Evolutionary conservation across 2,329 filamentous ascomycete genomes (phyloP).

Genomic region (Microascus cirrosus): DNA sequence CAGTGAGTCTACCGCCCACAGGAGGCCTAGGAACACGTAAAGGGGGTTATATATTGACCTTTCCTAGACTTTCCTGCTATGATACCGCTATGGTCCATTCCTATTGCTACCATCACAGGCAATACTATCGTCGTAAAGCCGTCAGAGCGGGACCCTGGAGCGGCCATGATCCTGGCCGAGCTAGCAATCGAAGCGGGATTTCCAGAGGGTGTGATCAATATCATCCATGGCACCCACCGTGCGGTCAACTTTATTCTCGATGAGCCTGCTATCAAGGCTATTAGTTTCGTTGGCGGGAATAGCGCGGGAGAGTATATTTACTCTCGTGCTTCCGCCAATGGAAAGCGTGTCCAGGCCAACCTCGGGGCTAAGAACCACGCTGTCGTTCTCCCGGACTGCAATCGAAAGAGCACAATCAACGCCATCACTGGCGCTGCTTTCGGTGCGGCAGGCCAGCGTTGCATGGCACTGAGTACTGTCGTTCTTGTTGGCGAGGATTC

Average conservation of each 20-base stretch:
- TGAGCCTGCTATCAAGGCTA: slow-evolving; percentile 73
- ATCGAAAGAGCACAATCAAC: slow-evolving; percentile 83
- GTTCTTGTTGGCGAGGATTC: slow-evolving; percentile 77
- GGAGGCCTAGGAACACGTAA: neutral
- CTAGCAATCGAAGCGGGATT: slow-evolving; percentile 71
- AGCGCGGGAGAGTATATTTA: slow-evolving; percentile 86
- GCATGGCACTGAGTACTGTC: slow-evolving; percentile 76
- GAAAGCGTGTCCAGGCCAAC: slow-evolving; percentile 83
- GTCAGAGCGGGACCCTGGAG: slow-evolving; percentile 74
- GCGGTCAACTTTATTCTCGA: slow-evolving; percentile 83
- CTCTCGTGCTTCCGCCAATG: slow-evolving; percentile 65
- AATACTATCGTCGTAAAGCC: slow-evolving; percentile 82
- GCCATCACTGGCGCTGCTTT: slow-evolving; percentile 76
- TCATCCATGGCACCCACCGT: slow-evolving; percentile 69
- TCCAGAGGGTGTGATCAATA: slow-evolving; percentile 70
- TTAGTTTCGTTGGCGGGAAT: slow-evolving; percentile 80
- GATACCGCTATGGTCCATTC: slow-evolving; percentile 84
- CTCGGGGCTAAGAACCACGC: slow-evolving; percentile 84
- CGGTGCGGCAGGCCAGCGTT: slow-evolving; percentile 73
- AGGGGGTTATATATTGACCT: neutral
- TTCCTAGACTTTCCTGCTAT: slow-evolving; percentile 67
- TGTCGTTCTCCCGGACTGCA: slow-evolving; percentile 72
- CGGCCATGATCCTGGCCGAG: slow-evolving; percentile 76
- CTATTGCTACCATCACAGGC: slow-evolving; percentile 71
- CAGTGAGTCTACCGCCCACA: slow-evolving; percentile 41